phyloP scores from a whole-genome alignment of 1,284 basidiomycete species.

The Ganoderma meredithae region DNA sequence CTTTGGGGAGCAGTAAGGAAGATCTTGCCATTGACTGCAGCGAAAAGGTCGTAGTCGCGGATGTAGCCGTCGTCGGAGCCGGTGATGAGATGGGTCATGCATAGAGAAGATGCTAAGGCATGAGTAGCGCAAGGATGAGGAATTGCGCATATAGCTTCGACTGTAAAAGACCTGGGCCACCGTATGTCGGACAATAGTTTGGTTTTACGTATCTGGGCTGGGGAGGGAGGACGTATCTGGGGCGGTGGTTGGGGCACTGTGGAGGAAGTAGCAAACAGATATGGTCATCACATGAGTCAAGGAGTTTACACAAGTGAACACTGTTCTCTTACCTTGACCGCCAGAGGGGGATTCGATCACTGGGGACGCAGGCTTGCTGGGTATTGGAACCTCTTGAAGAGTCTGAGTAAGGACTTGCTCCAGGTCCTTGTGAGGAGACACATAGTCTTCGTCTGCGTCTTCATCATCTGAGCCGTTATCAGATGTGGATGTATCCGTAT shows the following conservation, averaged over 20 bases:
- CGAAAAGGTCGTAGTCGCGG: slow-evolving; percentile 91
- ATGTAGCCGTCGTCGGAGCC: slow-evolving; percentile 96
- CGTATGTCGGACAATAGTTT: slow-evolving; percentile 41
- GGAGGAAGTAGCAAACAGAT: background rate
- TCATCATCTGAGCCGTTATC: slow-evolving; percentile 60
- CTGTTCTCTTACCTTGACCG: slow-evolving; percentile 18
- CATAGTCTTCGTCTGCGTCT: slow-evolving; percentile 38
- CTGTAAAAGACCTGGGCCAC: slow-evolving; percentile 69
- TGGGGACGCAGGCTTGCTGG: slow-evolving; percentile 29
- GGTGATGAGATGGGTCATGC: slow-evolving; percentile 89
- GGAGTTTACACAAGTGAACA: background rate
- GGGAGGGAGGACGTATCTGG: slow-evolving; percentile 65
- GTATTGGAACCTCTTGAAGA: slow-evolving; percentile 23
- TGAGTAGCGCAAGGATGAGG: slow-evolving; percentile 91
- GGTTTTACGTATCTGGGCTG: slow-evolving; percentile 58
- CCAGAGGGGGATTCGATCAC: slow-evolving; percentile 23
- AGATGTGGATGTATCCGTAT: slow-evolving; percentile 62
- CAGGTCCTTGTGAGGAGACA: slow-evolving; percentile 30
- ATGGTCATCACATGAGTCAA: background rate
- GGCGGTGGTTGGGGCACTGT: slow-evolving; percentile 43
- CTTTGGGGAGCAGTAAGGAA: slow-evolving; percentile 91
- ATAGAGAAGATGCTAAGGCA: slow-evolving; percentile 84
- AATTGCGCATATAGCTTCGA: slow-evolving; percentile 94
- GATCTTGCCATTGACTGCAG: slow-evolving; percentile 87
- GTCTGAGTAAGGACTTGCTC: slow-evolving; percentile 31